These are phyloP conservation scores for Pyrenochaeta sp. DNA, from an alignment of 2,329 filamentous ascomycete species.

Conservation along the genomic window DNA sequence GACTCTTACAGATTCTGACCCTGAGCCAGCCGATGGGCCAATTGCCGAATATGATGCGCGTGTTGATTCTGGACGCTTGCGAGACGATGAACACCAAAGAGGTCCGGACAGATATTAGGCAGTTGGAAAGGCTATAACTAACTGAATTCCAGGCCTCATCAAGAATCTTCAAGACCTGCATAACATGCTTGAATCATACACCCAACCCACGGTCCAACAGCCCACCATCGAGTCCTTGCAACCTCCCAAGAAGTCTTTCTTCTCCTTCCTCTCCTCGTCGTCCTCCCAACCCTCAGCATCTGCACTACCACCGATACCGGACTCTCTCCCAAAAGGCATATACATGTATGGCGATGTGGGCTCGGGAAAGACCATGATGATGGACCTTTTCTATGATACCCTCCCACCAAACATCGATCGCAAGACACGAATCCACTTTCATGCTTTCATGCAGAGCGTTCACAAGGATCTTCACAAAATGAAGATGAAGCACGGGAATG, in stretches of 20 bases:
- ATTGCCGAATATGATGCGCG: slow-evolving; percentile 87
- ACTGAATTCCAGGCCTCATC: slow-evolving; percentile 72
- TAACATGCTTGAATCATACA: slow-evolving; percentile 78
- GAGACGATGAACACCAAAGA: slow-evolving; percentile 91
- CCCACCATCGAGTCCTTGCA: slow-evolving; percentile 77
- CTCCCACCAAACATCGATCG: slow-evolving; percentile 78
- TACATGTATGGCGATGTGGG: slow-evolving; percentile 98
- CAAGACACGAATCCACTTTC: slow-evolving; percentile 96
- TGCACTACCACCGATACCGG: slow-evolving; percentile 64
- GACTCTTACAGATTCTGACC: slow-evolving; percentile 20
- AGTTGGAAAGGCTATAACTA: slow-evolving; percentile 7
- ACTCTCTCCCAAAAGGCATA: slow-evolving; percentile 82
- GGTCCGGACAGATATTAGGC: slow-evolving; percentile 59
- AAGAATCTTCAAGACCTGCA: slow-evolving; percentile 88
- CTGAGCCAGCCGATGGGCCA: slow-evolving; percentile 64
- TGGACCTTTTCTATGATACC: slow-evolving; percentile 98
- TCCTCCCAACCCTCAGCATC: slow-evolving; percentile 46
- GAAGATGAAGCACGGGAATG: slow-evolving; percentile 87
- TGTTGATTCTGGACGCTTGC: slow-evolving; percentile 74
- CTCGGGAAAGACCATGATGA: slow-evolving; percentile 98
- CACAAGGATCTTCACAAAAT: slow-evolving; percentile 89
- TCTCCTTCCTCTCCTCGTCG: slow-evolving; percentile 71
- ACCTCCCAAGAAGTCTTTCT: slow-evolving; percentile 60
- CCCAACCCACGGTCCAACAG: slow-evolving; percentile 75
- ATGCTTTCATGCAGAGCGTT: slow-evolving; percentile 99